Base-by-base conservation (phyloP, 305 asterid genomes). In the Fraxinus albicans region DNA sequence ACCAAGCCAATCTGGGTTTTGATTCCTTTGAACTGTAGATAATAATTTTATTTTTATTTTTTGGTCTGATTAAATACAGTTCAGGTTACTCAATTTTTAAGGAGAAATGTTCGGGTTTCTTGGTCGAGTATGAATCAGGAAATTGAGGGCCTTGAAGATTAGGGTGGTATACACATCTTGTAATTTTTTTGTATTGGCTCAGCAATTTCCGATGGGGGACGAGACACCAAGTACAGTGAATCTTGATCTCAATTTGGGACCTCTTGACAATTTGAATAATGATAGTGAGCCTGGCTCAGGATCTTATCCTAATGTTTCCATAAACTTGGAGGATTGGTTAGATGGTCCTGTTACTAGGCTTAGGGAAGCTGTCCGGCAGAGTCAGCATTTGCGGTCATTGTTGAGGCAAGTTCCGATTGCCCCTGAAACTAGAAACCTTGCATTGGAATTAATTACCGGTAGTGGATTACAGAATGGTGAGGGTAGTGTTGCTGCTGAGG, bases 221-320 rank as follows among this genome's bases (percentile, higher is more conserved):
- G 91, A 85, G 65, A 80, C 84, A 15, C 84, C 85, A 0, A 85
- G 76, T 84, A 50, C 86, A 0, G 86, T 89, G 88, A 85, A 90
- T 85, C 89, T 90, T 79, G 92, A 90, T 87, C 90, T 90, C 83
- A 90, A 90, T 81, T 83, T 89, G 86, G 92, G 89, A 27, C 91
- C 90, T 42, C 27, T 70, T 81, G 88, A 86, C 81, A 86, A 86
- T 77, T 78, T 88, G 1, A 80, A 80, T 74, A 86, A 80, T 44
- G 84, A 65, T 76, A 58, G 3, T 77, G 86, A 73, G 12, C 79
- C 70, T 12, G 88, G 83, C 27, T 38, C 87, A 13, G 89, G 82
- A 19, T 58, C 82, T 25, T 40, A 83, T 74, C 83, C 89, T 0
- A 72, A 76, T 21, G 86, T 65, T 27, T 38, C 81, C 31, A 80